Conservation (phyloP, 2,329 filamentous ascomycete species). For the Hymenoscyphus linearis region DNA sequence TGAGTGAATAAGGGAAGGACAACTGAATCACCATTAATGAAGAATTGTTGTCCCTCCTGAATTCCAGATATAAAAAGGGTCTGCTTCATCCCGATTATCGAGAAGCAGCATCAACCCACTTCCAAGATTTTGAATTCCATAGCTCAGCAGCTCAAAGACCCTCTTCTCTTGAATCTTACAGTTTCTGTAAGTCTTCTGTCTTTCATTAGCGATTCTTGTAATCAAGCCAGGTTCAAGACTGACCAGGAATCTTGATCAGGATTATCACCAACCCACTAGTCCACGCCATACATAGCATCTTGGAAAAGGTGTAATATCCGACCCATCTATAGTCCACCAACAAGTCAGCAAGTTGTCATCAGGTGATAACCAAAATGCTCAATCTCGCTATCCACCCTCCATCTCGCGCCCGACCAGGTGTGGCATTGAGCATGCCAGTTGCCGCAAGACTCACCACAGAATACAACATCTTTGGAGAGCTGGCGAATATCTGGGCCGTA, state of each 20-base stretch:
- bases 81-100: neutral
- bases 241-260: neutral
- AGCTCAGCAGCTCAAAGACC: neutral
- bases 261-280: neutral
- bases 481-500: slow-evolving; percentile 26
- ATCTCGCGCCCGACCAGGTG: slow-evolving; percentile 20
- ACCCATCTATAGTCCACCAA: neutral
- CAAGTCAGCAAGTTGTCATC: neutral
- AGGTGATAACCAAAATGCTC: slow-evolving; percentile 4
- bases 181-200: neutral
- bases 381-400: slow-evolving; percentile 28
- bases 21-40: neutral
- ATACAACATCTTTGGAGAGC: slow-evolving; percentile 24
- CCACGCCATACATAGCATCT: neutral
- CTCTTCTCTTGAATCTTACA: neutral
- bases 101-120: neutral
- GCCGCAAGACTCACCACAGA: slow-evolving; percentile 25
- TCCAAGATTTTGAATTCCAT: neutral
- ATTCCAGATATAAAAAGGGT: neutral
- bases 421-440: slow-evolving; percentile 26
- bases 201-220: neutral
- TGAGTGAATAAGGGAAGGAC: neutral
- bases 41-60: neutral
- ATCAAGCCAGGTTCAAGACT: neutral
- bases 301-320: neutral